Conservation (phyloP, 140 eudicot species). For the Erigeron philadelphicus region DNA sequence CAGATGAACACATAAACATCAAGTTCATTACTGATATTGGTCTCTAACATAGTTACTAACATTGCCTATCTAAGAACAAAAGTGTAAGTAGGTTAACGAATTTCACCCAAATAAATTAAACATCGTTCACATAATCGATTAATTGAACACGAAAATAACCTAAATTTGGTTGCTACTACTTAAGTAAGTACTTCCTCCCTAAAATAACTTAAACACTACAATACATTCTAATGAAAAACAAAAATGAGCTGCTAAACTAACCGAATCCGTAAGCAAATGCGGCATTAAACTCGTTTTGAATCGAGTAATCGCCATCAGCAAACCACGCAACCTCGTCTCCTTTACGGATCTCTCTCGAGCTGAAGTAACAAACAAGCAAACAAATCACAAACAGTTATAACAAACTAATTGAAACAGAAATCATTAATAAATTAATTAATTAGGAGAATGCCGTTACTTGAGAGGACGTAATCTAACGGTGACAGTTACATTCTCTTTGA, state of each 20-base stretch:
- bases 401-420: too few relatives aligned
- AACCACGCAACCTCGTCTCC: slow-evolving; percentile 89
- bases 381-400: neutral
- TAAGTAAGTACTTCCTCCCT: too few relatives aligned
- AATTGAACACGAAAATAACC: too few relatives aligned
- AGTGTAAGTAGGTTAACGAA: too few relatives aligned
- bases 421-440: neutral
- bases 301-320: slow-evolving; percentile 72
- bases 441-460: slow-evolving; percentile 35
- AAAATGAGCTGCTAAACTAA: slow-evolving; percentile 19
- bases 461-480: slow-evolving; percentile 90
- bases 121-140: too few relatives aligned
- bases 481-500: slow-evolving; percentile 73
- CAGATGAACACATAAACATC: too few relatives aligned
- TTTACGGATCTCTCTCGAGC: slow-evolving; percentile 65
- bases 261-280: slow-evolving; percentile 64
- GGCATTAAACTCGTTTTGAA: slow-evolving; percentile 67
- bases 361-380: slow-evolving; percentile 21
- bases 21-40: too few relatives aligned
- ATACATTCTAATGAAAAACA: neutral
- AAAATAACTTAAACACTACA: too few relatives aligned
- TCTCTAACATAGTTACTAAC: too few relatives aligned
- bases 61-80: too few relatives aligned
- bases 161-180: too few relatives aligned
- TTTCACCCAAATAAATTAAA: too few relatives aligned